Percentiles rank a stretch among this genome's conserved stretches.
phyloP scores from a whole-genome alignment of 306 rosid species.

The Corylus avellana region DNA sequence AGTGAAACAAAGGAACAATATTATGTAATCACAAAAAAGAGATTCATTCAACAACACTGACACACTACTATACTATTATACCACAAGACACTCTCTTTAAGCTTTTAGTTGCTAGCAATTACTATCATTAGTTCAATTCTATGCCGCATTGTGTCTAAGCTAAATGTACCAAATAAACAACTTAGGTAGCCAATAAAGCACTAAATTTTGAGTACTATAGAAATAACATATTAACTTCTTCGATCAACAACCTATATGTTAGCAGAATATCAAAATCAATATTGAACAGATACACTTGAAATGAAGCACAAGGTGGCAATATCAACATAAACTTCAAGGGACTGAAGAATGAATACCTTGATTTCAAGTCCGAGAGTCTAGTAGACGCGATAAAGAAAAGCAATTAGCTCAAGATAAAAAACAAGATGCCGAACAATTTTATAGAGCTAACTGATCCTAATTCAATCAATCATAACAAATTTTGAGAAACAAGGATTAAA shows the following conservation, averaged over 20 bases:
- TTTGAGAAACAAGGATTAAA: no score
- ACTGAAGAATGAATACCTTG: slow-evolving; percentile 15
- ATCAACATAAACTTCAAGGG: slow-evolving; percentile 6
- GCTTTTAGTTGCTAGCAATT: neutral
- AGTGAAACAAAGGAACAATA: neutral
- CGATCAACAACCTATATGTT: slow-evolving; percentile 4
- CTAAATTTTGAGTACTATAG: neutral
- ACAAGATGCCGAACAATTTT: slow-evolving; percentile 1
- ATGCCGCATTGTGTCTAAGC: neutral
- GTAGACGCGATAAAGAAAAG: neutral
- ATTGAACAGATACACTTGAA: neutral
- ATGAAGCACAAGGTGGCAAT: neutral
- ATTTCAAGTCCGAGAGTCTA: slow-evolving; percentile 44
- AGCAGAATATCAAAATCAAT: no score
- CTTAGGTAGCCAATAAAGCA: neutral
- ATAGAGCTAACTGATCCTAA: neutral
- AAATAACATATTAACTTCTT: slow-evolving; percentile 5
- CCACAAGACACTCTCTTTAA: neutral
- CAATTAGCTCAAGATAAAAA: slow-evolving; percentile 4
- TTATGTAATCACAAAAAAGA: neutral
- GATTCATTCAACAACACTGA: neutral
- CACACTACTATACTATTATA: neutral
- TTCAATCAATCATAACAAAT: neutral
- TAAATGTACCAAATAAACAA: neutral
- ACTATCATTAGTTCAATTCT: neutral